Conservation (phyloP, 1,284 basidiomycete genomes). For the Fistulinella staudtii region DNA sequence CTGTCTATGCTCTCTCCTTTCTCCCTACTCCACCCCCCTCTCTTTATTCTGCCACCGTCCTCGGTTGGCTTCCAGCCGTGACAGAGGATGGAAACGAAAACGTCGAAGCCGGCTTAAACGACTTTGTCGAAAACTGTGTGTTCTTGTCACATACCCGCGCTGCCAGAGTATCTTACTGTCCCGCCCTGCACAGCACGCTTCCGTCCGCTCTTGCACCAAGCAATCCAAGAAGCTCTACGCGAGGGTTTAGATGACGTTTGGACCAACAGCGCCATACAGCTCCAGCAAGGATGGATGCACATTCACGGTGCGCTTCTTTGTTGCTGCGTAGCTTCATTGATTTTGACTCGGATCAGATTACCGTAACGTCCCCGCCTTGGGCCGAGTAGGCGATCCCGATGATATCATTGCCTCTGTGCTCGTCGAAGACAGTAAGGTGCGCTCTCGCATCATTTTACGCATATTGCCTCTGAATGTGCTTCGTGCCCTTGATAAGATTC, state of each 20-base stretch:
- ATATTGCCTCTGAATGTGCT: background rate
- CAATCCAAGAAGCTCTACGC: constrained; percentile 48
- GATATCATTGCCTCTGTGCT: constrained; percentile 75
- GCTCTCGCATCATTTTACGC: background rate
- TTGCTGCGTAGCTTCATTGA: background rate
- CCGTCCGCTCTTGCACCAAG: constrained; percentile 53
- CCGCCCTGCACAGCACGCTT: constrained; percentile 47
- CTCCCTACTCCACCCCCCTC: constrained; percentile 42
- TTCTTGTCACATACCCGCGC: constrained; percentile 2
- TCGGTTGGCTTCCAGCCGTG: constrained; percentile 69
- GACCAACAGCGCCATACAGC: constrained; percentile 58
- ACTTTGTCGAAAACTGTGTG: constrained; percentile 68
- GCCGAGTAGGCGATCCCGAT: constrained; percentile 72
- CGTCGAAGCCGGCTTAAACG: constrained; percentile 53
- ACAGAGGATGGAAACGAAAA: constrained; percentile 26
- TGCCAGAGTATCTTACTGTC: background rate
- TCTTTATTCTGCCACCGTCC: constrained; percentile 47
- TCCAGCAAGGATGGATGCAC: constrained; percentile 78
- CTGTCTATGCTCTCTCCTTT: constrained; percentile 65
- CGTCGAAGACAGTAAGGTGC: constrained; percentile 65
- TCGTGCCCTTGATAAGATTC: constrained; percentile 42
- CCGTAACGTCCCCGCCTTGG: constrained; percentile 66
- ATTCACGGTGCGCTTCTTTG: constrained; percentile 55
- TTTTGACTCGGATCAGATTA: constrained; percentile 44
- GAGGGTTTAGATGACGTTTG: constrained; percentile 64